A percentile compares a stretch with the other conserved stretches of the same genome.
These are phyloP conservation scores for Psilocybe cyanescens DNA, from an alignment of 768 basidiomycete species.

Conservation along the genomic window DNA sequence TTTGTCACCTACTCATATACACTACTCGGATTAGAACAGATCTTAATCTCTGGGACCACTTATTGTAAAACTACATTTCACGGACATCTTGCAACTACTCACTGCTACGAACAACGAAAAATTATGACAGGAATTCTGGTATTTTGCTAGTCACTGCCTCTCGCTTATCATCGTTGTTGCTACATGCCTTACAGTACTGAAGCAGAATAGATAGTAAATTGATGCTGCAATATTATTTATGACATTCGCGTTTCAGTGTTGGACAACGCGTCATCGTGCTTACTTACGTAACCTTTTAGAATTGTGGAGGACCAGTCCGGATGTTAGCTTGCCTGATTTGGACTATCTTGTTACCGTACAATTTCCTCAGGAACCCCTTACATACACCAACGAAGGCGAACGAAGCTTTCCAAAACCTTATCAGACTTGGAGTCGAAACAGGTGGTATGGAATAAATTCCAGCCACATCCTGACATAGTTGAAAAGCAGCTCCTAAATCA, in stretches of 20 bases:
- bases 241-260: neutral
- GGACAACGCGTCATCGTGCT: neutral
- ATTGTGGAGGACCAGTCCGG: neutral
- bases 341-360: neutral
- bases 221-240: neutral
- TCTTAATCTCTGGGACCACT: neutral
- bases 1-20: neutral
- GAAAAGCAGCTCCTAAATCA: neutral
- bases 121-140: neutral
- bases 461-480: neutral
- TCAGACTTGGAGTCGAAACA: too few species aligned
- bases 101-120: neutral
- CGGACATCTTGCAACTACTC: neutral
- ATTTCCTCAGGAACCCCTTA: neutral
- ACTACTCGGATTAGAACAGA: neutral
- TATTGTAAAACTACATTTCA: neutral
- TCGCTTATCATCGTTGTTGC: neutral
- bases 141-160: neutral
- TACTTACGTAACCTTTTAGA: neutral
- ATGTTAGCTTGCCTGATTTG: neutral
- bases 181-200: neutral
- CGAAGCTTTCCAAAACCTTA: too few species aligned
- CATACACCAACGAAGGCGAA: too few species aligned
- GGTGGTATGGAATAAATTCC: neutral
- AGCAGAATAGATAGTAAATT: neutral